These are phyloP conservation scores for Amphichorda felina DNA, from an alignment of 2,329 filamentous ascomycete genomes.

Conservation along the genomic window DNA sequence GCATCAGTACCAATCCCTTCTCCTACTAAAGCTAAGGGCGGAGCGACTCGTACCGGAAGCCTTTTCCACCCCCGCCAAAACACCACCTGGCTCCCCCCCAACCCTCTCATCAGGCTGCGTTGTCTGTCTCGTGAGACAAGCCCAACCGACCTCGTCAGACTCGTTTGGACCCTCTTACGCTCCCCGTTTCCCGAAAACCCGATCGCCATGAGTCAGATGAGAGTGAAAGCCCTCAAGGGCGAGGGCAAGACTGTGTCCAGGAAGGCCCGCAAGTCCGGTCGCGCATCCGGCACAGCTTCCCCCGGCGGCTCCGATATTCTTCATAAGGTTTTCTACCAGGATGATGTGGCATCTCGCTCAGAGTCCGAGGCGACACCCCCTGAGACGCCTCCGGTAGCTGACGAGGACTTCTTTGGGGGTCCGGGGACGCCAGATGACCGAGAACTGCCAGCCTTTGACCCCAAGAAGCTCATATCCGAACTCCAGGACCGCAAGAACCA, in stretches of 20 bases:
- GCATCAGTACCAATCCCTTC: background rate
- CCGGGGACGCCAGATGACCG: constrained; percentile 18
- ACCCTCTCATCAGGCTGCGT: too few relatives aligned
- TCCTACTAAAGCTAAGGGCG: too few relatives aligned
- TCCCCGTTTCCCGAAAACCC: background rate
- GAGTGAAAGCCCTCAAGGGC: constrained; percentile 57
- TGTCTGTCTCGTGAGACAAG: too few relatives aligned
- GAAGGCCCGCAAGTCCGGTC: constrained; percentile 50
- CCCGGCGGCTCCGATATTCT: constrained; percentile 34
- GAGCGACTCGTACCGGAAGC: too few relatives aligned
- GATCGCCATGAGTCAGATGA: constrained; percentile 45
- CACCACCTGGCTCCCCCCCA: too few relatives aligned
- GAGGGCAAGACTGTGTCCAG: constrained; percentile 61
- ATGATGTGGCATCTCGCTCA: constrained; percentile 26
- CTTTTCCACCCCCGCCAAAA: too few relatives aligned
- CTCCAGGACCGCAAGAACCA: constrained; percentile 67
- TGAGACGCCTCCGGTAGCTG: constrained; percentile 12
- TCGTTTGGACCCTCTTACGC: too few relatives aligned
- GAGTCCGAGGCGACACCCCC: constrained; percentile 2
- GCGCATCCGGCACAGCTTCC: constrained; percentile 45
- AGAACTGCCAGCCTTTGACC: constrained; percentile 32
- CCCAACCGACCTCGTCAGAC: too few relatives aligned
- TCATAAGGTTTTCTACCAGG: constrained; percentile 3
- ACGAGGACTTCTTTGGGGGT: constrained; percentile 9
- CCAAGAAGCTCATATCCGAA: constrained; percentile 53